Evolutionary conservation across 352 stramenopile species (phyloP).

Genomic region (Aphanomyces invadans): DNA sequence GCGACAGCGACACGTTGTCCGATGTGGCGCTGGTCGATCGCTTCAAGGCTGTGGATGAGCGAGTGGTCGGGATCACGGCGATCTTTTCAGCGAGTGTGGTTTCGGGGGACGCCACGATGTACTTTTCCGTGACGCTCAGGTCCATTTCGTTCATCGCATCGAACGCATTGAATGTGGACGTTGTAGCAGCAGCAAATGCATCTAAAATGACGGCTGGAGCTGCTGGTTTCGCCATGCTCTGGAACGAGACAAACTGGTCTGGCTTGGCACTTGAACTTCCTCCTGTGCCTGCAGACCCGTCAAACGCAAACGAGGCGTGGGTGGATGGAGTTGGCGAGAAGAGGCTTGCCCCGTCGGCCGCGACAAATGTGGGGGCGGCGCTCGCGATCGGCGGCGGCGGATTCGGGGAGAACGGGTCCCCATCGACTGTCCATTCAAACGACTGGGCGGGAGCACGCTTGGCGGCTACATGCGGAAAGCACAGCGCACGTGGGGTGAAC

Average conservation of each 20-base stretch:
- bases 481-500: no score
- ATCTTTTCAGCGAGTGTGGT: no score
- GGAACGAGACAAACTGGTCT: neutral
- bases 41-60: no score
- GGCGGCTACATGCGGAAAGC: neutral
- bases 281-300: neutral
- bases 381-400: neutral
- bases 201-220: neutral
- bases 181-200: slow-evolving; percentile 7
- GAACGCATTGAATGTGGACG: slow-evolving; percentile 8
- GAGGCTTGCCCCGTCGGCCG: neutral
- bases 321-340: neutral
- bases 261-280: neutral
- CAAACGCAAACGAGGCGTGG: slow-evolving; percentile 7
- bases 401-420: neutral
- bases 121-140: slow-evolving; percentile 2
- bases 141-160: slow-evolving; percentile 24
- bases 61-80: no score
- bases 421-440: neutral
- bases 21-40: no score
- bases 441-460: neutral
- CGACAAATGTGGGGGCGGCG: neutral
- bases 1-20: no score
- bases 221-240: neutral
- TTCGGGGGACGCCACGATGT: neutral